Evolutionary conservation across 2,329 filamentous ascomycete species (phyloP), one percentile per base, ranked within the genome.

Genomic region (Trichoderma simmonsii): DNA sequence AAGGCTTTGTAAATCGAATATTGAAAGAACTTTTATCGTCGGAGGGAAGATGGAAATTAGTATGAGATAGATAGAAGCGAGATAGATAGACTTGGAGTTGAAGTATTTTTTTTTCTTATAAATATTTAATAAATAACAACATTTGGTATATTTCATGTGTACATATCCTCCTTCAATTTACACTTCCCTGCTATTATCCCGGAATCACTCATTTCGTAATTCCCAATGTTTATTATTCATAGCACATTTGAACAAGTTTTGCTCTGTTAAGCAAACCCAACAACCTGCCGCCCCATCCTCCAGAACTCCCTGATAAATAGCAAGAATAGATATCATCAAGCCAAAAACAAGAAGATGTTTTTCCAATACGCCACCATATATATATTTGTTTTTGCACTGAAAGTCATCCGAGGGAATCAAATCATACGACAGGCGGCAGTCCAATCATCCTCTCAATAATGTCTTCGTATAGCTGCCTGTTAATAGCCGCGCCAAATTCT

Each of bases 1-100:
- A 90, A 84, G 82, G 86, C 87, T 64, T 77, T 89, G 77, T 90
- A 67, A n/a, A 85, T 43, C 9, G 6, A 14, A 9, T 36, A 28
- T 28, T 28, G 28, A 8, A 30, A 26, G 21, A 6, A n/a, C 8
- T 3, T 12, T 36, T 18, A 4, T 18, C 24, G 24, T 39, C 36
- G 7, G 34, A 14, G 14, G 12, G 28, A 8, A n/a, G 28, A 48
- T 28, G 3, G 34, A 54, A 26, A 32, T 18, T 21, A 18, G 56
- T 26, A 56, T 36, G 63, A 56, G 26, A 48, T 64, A 30, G 36
- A 64, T 64, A 5, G 6, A 2, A 28, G 24, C 26, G 36, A 48
- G 65, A 60, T 60, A 15, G 51, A 69, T 69, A 60, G 34, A 34
- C 56, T 14, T 18, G 14, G 57, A 36, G 66, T 36, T 62, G 56